Evolutionary conservation across 1,284 basidiomycete species (phyloP), one percentile per base, ranked within the genome.

Genomic region (Sporisorium sorghi): DNA sequence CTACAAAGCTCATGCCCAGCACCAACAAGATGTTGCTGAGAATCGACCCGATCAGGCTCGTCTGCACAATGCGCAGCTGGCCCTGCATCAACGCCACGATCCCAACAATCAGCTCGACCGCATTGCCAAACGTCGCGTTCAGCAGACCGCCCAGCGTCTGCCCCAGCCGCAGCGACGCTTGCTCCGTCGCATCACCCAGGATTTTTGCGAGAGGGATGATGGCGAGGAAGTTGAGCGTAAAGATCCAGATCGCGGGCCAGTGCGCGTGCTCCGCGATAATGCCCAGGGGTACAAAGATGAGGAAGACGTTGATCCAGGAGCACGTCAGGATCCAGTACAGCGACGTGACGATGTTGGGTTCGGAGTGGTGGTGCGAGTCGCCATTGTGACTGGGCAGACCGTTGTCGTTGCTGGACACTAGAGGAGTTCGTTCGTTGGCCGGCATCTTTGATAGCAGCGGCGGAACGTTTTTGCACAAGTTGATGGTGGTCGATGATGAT

Each of bases 51-150:
- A 83, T 80, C 24, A 84, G 49, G 49, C 74, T 78, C 21, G 78
- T 82, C 63, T 84, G 83, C 2, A 84, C 82, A 32, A 84, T 83
- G 14, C 82, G 65, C 40, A 83, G 65, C 65, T 83, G 80, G 21
- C 92, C 90, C 87, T 93, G 92, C 39, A 91, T 81, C 23, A 95
- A 87, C 7, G 94, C 94, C 44, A 92, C 92, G 69, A 97, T 87
- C 23, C 80, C 83, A 15, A 84, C 83, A 55, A 84, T 84, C 43
- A 84, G 73, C 58, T 84, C 83, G 58, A 84, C 83, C 7, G 83
- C 83, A 49, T 84, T 84, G 28, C 80, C 81, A 42, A 83, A 82
- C n/a, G 83, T 84, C 11, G 83, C 83, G 47, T 84, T 84, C 19
- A 83, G 59, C 47, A 84, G 69, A 26, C 82, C 83, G 23, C 83